These are phyloP conservation scores for Solanum acaule DNA, from an alignment of 257 asterid species.

Conservation along the genomic window DNA sequence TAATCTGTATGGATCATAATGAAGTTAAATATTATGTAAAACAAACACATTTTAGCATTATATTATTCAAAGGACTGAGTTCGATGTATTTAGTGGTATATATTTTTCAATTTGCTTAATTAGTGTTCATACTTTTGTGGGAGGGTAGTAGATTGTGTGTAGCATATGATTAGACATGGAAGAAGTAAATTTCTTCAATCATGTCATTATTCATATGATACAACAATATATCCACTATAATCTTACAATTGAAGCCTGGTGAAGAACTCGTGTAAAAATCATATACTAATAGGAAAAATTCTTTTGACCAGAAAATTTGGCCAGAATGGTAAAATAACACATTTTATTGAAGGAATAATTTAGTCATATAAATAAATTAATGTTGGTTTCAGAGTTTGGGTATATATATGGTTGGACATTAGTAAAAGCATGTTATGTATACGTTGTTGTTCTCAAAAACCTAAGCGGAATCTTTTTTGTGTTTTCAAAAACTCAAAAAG, in stretches of 20 bases:
- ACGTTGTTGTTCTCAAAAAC: not conserved
- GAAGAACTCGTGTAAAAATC: no score
- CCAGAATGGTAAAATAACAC: no score
- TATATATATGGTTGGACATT: not conserved
- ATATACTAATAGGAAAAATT: no score
- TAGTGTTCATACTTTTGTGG: not conserved
- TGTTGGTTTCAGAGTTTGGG: not conserved
- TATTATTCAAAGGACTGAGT: no score
- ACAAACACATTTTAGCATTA: no score
- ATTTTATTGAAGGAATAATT: not conserved
- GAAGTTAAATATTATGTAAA: not conserved
- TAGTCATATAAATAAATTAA: not conserved
- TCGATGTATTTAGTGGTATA: no score
- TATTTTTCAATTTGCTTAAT: not conserved
- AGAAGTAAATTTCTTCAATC: not conserved
- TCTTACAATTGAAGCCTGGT: no score
- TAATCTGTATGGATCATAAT: not conserved
- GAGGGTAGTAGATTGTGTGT: no score
- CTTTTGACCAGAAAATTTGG: no score
- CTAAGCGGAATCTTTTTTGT: not conserved
- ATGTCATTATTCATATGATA: not conserved
- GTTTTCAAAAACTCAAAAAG: not conserved
- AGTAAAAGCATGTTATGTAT: not conserved
- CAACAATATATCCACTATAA: not conserved
- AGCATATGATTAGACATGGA: not conserved